phyloP scores from a whole-genome alignment of 2,329 filamentous ascomycete species.

The Curvularia eragrostidis region DNA sequence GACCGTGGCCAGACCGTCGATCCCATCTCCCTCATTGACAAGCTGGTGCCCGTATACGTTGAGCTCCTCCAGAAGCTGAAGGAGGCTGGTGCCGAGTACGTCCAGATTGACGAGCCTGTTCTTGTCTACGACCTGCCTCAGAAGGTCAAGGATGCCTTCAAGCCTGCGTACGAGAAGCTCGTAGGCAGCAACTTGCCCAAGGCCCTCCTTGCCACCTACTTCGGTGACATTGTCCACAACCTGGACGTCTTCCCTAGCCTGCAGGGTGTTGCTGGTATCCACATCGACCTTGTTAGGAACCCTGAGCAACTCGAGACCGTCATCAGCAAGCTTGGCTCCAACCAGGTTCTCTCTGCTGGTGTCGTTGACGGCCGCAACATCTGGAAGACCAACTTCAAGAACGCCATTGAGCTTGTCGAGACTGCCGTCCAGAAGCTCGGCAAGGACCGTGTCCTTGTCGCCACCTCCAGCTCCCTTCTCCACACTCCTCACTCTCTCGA shows the following conservation, averaged over 20 bases:
- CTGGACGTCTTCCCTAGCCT: conserved; percentile 82
- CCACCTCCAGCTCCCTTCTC: conserved; percentile 95
- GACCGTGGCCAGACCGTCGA: conserved; percentile 93
- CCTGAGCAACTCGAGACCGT: conserved; percentile 95
- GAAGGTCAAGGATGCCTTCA: conserved; percentile 96
- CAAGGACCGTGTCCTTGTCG: conserved; percentile 95
- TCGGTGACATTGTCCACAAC: conserved; percentile 99
- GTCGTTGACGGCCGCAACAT: conserved; percentile 99
- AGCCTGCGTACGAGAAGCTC: conserved; percentile 94
- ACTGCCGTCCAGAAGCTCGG: conserved; percentile 91
- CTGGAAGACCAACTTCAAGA: conserved; percentile 99
- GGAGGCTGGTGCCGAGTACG: conserved; percentile 91
- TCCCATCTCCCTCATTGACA: conserved; percentile 91
- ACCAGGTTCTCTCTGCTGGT: conserved; percentile 91
- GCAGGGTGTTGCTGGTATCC: conserved; percentile 78
- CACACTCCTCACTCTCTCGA: conserved; percentile 98
- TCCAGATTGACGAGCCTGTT: conserved; percentile 98
- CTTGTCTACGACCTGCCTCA: conserved; percentile 91
- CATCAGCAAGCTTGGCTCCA: conserved; percentile 79
- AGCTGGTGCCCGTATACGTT: conserved; percentile 92
- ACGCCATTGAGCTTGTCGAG: conserved; percentile 89
- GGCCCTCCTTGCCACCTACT: conserved; percentile 94
- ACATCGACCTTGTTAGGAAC: conserved; percentile 96
- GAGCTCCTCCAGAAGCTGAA: conserved; percentile 93
- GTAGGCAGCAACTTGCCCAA: conserved; percentile 81